phyloP scores from a whole-genome alignment of 176 grass and related monocot genomes.

The Oryza officinalis region DNA sequence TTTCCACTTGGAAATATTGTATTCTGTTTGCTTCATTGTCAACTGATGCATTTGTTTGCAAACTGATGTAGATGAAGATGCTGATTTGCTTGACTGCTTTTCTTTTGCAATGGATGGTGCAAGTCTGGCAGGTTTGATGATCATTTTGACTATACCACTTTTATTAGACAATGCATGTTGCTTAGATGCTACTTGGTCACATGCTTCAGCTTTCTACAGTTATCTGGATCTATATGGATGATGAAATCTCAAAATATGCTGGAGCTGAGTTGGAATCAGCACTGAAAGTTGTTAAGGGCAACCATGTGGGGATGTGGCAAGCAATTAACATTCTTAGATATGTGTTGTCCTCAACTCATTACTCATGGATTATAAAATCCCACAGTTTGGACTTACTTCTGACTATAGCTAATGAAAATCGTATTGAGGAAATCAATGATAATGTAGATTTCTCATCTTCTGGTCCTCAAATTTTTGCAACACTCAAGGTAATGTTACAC shows the following conservation, averaged over 20 bases:
- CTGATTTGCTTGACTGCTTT: slow-evolving; percentile 51
- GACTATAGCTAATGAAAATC: slow-evolving; percentile 49
- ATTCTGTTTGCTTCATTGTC: slow-evolving; percentile 33
- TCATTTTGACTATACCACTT: slow-evolving; percentile 23
- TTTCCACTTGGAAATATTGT: slow-evolving; percentile 1
- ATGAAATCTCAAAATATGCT: slow-evolving; percentile 57
- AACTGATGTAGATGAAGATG: slow-evolving; percentile 64
- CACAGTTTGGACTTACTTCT: slow-evolving; percentile 64
- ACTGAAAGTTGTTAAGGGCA: slow-evolving; percentile 54
- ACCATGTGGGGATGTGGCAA: slow-evolving; percentile 58
- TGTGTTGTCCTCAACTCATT: slow-evolving; percentile 62
- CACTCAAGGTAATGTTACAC: slow-evolving; percentile 61
- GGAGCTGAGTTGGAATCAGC: slow-evolving; percentile 49
- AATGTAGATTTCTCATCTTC: slow-evolving; percentile 49
- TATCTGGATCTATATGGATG: slow-evolving; percentile 59
- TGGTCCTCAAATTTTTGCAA: slow-evolving; percentile 49
- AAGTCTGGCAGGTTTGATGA: slow-evolving; percentile 66
- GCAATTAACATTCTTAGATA: slow-evolving; percentile 68
- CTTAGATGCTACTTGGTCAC: slow-evolving; percentile 24
- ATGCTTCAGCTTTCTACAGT: slow-evolving; percentile 49
- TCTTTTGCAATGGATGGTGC: slow-evolving; percentile 66
- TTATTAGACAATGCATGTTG: not conserved
- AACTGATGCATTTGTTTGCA: slow-evolving; percentile 47
- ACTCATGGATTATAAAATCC: slow-evolving; percentile 81
- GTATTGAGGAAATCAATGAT: slow-evolving; percentile 44